phyloP scores from a whole-genome alignment of 78 protist species.

The Protostelium mycophagum region DNA sequence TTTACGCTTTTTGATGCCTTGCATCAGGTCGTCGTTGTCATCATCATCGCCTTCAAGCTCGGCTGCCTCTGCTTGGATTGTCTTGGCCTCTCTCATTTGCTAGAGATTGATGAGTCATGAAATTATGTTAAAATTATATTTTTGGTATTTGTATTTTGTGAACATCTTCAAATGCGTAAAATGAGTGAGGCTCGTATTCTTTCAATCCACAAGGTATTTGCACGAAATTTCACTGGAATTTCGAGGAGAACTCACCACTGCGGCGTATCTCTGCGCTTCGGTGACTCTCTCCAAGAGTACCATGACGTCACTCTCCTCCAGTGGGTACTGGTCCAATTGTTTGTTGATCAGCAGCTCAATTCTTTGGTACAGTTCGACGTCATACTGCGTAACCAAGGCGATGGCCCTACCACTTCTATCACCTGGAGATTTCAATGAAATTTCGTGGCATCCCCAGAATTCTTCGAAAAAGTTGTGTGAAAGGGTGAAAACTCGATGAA shows the following conservation, averaged over 20 bases:
- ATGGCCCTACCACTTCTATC: slow-evolving; percentile 89
- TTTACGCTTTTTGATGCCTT: neutral
- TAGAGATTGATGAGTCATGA: neutral
- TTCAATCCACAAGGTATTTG: neutral
- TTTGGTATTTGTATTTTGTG: no score
- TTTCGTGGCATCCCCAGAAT: no score
- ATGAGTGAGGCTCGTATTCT: no score
- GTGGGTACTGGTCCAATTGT: slow-evolving; percentile 63
- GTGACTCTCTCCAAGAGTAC: slow-evolving; percentile 67
- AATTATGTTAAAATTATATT: neutral
- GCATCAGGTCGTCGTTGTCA: neutral
- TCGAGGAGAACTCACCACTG: slow-evolving; percentile 5
- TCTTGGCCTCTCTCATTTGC: neutral
- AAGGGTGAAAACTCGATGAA: no score
- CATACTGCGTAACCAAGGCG: slow-evolving; percentile 94
- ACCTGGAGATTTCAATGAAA: no score
- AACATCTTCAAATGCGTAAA: no score
- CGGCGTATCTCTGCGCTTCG: slow-evolving; percentile 68
- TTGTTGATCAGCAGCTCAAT: slow-evolving; percentile 82
- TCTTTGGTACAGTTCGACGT: slow-evolving; percentile 89
- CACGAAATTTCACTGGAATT: no score
- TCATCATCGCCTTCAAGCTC: neutral
- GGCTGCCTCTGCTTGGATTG: neutral
- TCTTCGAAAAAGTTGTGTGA: no score
- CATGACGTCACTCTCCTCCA: slow-evolving; percentile 67